Percentiles rank a stretch among this genome's conserved stretches.
Conservation (phyloP, 1,139 yeast species). For the Diutina mesorugosa region DNA sequence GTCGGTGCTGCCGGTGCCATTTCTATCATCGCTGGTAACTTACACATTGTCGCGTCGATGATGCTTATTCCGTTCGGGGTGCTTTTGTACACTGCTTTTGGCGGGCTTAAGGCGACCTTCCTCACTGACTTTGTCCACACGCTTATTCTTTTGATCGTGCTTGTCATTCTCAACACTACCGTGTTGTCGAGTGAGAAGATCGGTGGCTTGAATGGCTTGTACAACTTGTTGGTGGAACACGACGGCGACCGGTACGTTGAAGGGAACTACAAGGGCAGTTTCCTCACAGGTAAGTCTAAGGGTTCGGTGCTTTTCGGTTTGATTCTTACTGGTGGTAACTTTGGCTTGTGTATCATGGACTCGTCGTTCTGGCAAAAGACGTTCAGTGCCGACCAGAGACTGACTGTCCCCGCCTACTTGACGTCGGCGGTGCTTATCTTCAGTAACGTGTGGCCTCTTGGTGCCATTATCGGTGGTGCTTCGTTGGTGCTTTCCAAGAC, state of each 20-base stretch:
- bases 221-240: slow-evolving; percentile 10
- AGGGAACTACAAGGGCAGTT: slow-evolving; percentile 22
- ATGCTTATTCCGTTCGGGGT: slow-evolving; percentile 27
- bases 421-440: slow-evolving; percentile 19
- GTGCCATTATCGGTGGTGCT: slow-evolving; percentile 16
- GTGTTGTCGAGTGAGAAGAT: slow-evolving; percentile 13
- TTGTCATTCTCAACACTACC: slow-evolving; percentile 12
- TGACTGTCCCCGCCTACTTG: slow-evolving; percentile 25
- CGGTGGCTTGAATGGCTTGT: slow-evolving; percentile 19
- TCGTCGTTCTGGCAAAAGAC: slow-evolving; percentile 23
- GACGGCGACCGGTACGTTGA: slow-evolving; percentile 12
- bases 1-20: slow-evolving; percentile 25
- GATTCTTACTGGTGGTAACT: slow-evolving; percentile 16
- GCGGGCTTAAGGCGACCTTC: slow-evolving; percentile 86
- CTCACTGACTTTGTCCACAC: slow-evolving; percentile 35
- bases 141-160: slow-evolving; percentile 22
- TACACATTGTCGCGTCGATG: slow-evolving; percentile 20
- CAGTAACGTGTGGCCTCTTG: slow-evolving; percentile 21
- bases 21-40: slow-evolving; percentile 19
- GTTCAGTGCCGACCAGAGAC: slow-evolving; percentile 19
- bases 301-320: slow-evolving; percentile 18
- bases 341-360: slow-evolving; percentile 19
- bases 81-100: slow-evolving; percentile 45
- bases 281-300: slow-evolving; percentile 21
- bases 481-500: slow-evolving; percentile 13